phyloP scores from a whole-genome alignment of 306 rosid genomes.

The Medicago arabica region DNA sequence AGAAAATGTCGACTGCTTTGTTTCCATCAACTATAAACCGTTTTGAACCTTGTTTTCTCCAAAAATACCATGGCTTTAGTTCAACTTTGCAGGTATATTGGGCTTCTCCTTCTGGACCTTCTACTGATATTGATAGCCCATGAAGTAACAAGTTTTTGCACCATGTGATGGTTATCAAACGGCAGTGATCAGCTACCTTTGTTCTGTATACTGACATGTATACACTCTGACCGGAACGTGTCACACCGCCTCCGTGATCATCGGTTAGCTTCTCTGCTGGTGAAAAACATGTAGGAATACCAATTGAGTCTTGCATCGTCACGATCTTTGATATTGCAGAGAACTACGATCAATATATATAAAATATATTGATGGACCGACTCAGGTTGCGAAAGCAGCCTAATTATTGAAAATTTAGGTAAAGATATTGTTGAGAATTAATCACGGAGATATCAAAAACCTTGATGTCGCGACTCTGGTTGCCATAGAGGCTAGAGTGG shows the following conservation, averaged over 20 bases:
- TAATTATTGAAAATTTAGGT: background rate
- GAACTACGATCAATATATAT: background rate
- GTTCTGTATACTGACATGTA: slow-evolving; percentile 73
- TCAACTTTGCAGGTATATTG: slow-evolving; percentile 80
- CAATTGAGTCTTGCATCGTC: slow-evolving; percentile 75
- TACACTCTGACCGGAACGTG: slow-evolving; percentile 81
- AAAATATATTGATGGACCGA: background rate
- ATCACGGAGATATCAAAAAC: background rate
- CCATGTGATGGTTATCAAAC: slow-evolving; percentile 79
- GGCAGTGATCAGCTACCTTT: slow-evolving; percentile 72
- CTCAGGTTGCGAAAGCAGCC: background rate
- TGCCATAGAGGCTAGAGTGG: background rate
- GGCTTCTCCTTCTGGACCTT: slow-evolving; percentile 68
- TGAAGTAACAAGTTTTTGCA: slow-evolving; percentile 75
- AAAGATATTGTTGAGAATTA: background rate
- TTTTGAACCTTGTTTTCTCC: slow-evolving; percentile 88
- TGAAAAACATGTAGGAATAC: slow-evolving; percentile 80
- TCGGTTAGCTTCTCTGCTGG: slow-evolving; percentile 51
- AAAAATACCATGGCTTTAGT: slow-evolving; percentile 92
- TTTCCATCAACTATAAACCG: slow-evolving; percentile 63
- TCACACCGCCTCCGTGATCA: slow-evolving; percentile 61
- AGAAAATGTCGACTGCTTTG: slow-evolving; percentile 60
- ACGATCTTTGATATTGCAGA: background rate
- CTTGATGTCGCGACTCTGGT: background rate
- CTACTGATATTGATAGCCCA: slow-evolving; percentile 75